phyloP scores from a whole-genome alignment of 176 grass and related monocot species.

The Oryza longistaminata region DNA sequence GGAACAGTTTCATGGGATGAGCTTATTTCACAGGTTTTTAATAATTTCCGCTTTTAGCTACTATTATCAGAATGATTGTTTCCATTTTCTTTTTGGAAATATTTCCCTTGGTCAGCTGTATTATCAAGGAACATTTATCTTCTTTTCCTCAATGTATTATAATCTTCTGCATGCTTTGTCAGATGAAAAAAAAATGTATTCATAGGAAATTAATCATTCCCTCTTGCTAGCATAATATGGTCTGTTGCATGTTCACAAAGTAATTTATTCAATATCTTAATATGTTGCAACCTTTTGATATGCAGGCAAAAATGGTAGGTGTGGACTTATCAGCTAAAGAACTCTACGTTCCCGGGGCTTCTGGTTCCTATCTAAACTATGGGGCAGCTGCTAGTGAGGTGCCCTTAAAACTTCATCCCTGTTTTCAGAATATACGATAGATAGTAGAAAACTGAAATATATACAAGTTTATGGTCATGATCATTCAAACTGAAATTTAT shows the following conservation, averaged over 20 bases:
- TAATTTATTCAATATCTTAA: background rate
- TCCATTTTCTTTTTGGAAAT: background rate
- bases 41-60: conserved; percentile 21
- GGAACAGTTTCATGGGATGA: conserved; percentile 61
- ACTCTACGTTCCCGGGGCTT: conserved; percentile 65
- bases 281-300: background rate
- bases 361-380: conserved; percentile 76
- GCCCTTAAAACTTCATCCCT: conserved; percentile 27
- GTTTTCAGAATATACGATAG: conserved; percentile 14
- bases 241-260: background rate
- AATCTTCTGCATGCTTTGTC: background rate
- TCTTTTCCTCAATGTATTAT: background rate
- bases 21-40: conserved; percentile 69
- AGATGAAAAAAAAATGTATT: conserved; percentile 1
- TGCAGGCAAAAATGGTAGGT: conserved; percentile 59
- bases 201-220: background rate
- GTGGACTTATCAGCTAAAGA: conserved; percentile 80
- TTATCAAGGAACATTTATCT: background rate
- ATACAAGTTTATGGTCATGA: background rate
- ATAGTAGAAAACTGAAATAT: conserved; percentile 16
- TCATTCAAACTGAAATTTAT: conserved; percentile 1
- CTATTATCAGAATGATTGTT: background rate
- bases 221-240: background rate
- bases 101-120: background rate
- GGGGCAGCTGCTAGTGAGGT: conserved; percentile 93